These are phyloP conservation scores for Patellaria atrata DNA, from an alignment of 495 filamentous ascomycete species.

Conservation along the genomic window DNA sequence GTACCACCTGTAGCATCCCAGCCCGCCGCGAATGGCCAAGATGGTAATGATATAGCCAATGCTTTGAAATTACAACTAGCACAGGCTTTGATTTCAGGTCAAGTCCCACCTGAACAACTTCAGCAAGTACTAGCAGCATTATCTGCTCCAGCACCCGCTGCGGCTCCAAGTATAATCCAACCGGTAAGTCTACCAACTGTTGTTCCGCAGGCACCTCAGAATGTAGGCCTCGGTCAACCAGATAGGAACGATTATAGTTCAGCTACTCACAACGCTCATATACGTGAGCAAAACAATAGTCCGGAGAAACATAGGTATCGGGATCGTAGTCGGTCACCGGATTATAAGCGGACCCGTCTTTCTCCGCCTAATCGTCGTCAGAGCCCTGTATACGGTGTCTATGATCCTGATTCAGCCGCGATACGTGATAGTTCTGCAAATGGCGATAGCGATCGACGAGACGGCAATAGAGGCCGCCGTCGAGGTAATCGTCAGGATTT, in stretches of 20 bases:
- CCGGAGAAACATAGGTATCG: constrained; percentile 12
- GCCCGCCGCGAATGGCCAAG: neutral
- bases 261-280: neutral
- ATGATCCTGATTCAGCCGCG: constrained; percentile 24
- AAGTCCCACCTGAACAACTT: constrained; percentile 15
- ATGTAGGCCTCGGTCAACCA: constrained; percentile 15
- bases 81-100: constrained; percentile 5
- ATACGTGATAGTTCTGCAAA: constrained; percentile 7
- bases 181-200: neutral
- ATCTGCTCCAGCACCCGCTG: neutral
- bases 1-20: too few species aligned
- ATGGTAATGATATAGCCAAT: too few species aligned
- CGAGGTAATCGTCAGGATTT: constrained; percentile 38
- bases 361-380: constrained; percentile 26
- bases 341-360: constrained; percentile 15
- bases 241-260: constrained; percentile 3
- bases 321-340: constrained; percentile 26
- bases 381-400: constrained; percentile 53
- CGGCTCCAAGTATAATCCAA: constrained; percentile 6
- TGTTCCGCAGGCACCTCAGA: constrained; percentile 5
- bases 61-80: constrained; percentile 8
- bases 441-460: constrained; percentile 9
- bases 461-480: constrained; percentile 17
- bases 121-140: constrained; percentile 9
- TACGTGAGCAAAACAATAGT: neutral